phyloP scores from a whole-genome alignment of 352 stramenopile species.

The Pythium sp. region DNA sequence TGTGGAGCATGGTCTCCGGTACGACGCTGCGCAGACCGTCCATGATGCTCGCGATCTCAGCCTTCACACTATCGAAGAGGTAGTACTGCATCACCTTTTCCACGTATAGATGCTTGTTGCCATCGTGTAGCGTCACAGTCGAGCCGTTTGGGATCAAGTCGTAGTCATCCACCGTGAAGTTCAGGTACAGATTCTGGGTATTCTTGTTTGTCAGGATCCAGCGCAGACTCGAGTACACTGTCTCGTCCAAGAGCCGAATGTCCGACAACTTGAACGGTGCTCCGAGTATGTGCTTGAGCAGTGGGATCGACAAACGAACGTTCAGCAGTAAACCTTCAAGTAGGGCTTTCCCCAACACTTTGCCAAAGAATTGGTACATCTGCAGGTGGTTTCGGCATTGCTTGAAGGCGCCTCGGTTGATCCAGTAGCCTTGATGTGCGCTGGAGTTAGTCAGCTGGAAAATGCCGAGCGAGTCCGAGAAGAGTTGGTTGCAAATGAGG shows the following conservation, averaged over 20 bases:
- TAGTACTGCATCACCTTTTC: conserved; percentile 93
- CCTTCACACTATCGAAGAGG: conserved; percentile 89
- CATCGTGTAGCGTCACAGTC: conserved; percentile 83
- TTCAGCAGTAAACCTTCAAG: conserved; percentile 73
- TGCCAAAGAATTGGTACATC: conserved; percentile 83
- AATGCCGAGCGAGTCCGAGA: conserved; percentile 42
- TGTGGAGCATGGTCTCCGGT: conserved; percentile 91
- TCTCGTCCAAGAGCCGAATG: conserved; percentile 69
- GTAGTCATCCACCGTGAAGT: conserved; percentile 56
- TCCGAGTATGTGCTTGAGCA: conserved; percentile 73
- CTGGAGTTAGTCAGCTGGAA: conserved; percentile 48
- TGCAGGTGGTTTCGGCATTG: conserved; percentile 38
- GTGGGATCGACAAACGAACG: conserved; percentile 55
- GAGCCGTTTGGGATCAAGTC: conserved; percentile 64
- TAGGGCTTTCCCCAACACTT: conserved; percentile 62
- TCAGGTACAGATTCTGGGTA: conserved; percentile 51
- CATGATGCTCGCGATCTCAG: conserved; percentile 82
- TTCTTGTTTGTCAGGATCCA: conserved; percentile 61
- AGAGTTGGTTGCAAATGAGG: conserved; percentile 67
- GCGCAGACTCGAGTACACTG: conserved; percentile 60
- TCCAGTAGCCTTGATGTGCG: conserved; percentile 60
- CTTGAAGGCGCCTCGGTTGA: conserved; percentile 32
- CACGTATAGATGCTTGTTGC: conserved; percentile 95
- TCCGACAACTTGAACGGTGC: conserved; percentile 53
- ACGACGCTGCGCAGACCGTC: conserved; percentile 94